These are phyloP conservation scores for Metschnikowia peoriensis DNA, from an alignment of 805 yeast species.

Conservation along the genomic window DNA sequence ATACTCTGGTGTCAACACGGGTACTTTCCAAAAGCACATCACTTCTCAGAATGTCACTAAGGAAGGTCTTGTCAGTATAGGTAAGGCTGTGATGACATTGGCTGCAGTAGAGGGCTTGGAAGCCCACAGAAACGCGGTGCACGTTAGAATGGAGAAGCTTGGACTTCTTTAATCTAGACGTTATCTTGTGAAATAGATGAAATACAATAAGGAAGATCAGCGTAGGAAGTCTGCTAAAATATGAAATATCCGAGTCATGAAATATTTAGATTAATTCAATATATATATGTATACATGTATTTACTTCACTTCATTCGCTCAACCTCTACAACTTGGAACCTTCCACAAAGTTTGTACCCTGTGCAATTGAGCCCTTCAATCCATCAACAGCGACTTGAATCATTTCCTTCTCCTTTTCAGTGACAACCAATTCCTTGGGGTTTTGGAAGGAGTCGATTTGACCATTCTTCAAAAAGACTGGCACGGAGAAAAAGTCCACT, in stretches of 20 bases:
- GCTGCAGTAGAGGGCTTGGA: constrained; percentile 97
- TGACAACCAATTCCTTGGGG: constrained; percentile 33
- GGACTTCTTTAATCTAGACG: constrained; percentile 44
- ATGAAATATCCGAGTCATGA: not conserved
- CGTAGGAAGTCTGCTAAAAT: not conserved
- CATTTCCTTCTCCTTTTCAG: constrained; percentile 31
- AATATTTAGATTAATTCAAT: not conserved
- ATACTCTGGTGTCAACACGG: constrained; percentile 96
- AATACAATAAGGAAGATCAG: not conserved
- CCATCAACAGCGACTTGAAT: constrained; percentile 39
- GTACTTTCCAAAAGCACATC: constrained; percentile 91
- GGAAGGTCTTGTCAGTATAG: constrained; percentile 82
- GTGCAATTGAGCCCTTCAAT: constrained; percentile 37
- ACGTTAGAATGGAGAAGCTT: constrained; percentile 84
- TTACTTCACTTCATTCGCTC: too few relatives aligned
- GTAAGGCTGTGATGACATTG: constrained; percentile 93
- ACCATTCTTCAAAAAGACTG: constrained; percentile 42
- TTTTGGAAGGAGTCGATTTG: constrained; percentile 35
- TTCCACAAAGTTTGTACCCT: constrained; percentile 40
- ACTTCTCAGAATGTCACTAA: constrained; percentile 90
- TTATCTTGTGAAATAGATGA: too few relatives aligned
- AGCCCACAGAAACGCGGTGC: constrained; percentile 96
- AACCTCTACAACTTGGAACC: constrained; percentile 32
- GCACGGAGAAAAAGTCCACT: constrained; percentile 48
- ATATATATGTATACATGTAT: too few relatives aligned